Evolutionary conservation across 352 stramenopile species (phyloP), one percentile per base, ranked within the genome.

Genomic region (Halophytophthora polymorphica): DNA sequence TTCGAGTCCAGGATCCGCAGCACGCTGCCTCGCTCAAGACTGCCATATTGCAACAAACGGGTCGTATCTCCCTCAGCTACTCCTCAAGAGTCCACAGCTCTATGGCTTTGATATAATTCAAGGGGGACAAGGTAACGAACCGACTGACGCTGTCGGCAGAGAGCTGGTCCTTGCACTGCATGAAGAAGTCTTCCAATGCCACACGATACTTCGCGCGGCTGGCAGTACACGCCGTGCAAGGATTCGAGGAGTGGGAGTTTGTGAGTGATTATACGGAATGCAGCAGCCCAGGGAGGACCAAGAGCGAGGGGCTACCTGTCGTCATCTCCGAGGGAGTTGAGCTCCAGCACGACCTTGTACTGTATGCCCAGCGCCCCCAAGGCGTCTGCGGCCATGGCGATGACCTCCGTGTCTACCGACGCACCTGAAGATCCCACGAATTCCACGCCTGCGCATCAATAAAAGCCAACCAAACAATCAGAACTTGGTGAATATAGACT

Each of bases 1-100:
- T 94, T 95, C 1, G 86, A 95, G 53, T 95, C 86, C 11, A 95
- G 64, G 39, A 95, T 93, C 11, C 86, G 83, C 53, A 95, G 64
- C 23, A 95, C 77, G 47, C 84, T 95, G 7, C 84, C 84, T 31
- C 86, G 71, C 50, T 90, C 81, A 14, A 95, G 66, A 29, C 82
- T 92, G 42, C 15, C 10, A 15, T 10, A 58, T 35, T 38, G 10
- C 12, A 4, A 17, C 33, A 15, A 21, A 42, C 15, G 6, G 29
- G 18, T 21, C 10, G 5, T 2, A n/a, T 39, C 5, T 50, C 10
- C 35, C 28, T 50, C 39, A 25, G 15, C 17, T 45, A 12, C 0
- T 14, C 10, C n/a, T 34, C 31, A 36, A 11, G 6, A 18, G 23
- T 36, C 10, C 41, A 23, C 13, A 34, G 15, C 3, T 36, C 14